Percentiles rank a stretch among this genome's conserved stretches.
These are phyloP conservation scores for Dunaliella salina DNA, from an alignment of 163 green algal genomes.

Conservation along the genomic window DNA sequence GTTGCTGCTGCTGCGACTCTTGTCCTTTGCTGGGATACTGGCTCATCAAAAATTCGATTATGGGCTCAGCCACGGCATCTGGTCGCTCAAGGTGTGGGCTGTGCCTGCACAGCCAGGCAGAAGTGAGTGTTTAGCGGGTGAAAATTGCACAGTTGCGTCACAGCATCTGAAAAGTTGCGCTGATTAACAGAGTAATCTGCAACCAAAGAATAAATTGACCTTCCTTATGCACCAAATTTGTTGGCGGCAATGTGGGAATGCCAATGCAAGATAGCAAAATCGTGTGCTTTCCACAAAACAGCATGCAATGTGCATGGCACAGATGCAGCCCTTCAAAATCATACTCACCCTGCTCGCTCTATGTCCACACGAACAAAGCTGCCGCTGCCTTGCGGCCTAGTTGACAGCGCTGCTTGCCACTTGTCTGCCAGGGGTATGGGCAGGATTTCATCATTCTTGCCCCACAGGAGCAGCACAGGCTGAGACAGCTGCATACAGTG, in stretches of 20 bases:
- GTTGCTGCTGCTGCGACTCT: neutral
- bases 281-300: too few relatives aligned
- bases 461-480: slow-evolving; percentile 69
- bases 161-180: too few relatives aligned
- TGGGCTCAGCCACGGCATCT: slow-evolving; percentile 10
- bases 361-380: neutral
- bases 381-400: neutral
- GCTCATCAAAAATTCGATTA: slow-evolving; percentile 15
- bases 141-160: too few relatives aligned
- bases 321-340: too few relatives aligned
- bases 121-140: too few relatives aligned
- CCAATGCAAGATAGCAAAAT: too few relatives aligned
- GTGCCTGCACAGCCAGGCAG: slow-evolving; percentile 60
- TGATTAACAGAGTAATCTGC: too few relatives aligned
- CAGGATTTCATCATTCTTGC: slow-evolving; percentile 81
- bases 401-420: neutral
- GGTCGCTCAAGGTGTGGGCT: slow-evolving; percentile 69
- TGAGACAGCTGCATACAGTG: slow-evolving; percentile 7
- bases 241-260: too few relatives aligned
- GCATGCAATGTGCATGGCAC: too few relatives aligned
- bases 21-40: too few relatives aligned
- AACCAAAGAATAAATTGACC: too few relatives aligned
- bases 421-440: slow-evolving; percentile 38
- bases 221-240: too few relatives aligned
- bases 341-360: slow-evolving; percentile 11